Evolutionary conservation across 2,329 filamentous ascomycete species (phyloP).

Genomic region (Aspergillus ochraceoroseus): DNA sequence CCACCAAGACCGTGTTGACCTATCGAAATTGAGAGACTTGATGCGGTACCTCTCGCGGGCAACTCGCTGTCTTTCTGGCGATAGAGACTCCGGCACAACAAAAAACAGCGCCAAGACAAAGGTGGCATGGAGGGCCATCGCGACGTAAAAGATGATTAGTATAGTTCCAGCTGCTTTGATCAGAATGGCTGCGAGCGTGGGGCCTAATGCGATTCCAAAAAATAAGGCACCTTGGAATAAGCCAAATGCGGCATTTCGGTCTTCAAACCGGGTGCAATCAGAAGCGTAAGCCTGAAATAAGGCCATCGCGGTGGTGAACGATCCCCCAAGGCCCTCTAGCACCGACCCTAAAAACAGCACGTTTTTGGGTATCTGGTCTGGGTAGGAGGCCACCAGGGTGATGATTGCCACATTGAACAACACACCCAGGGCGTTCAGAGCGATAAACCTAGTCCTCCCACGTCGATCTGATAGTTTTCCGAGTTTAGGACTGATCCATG

Average conservation of each 20-base stretch:
- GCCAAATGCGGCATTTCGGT: conserved; percentile 76
- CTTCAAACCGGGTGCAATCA: conserved; percentile 77
- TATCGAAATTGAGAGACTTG: conserved; percentile 35
- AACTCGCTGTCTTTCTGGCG: conserved; percentile 62
- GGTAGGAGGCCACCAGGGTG: conserved; percentile 70
- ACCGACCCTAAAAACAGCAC: conserved; percentile 72
- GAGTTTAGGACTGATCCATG: conserved; percentile 74
- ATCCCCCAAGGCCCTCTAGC: conserved; percentile 79
- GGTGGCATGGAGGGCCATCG: conserved; percentile 63
- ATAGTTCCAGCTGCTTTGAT: conserved; percentile 70
- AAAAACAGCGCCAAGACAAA: conserved; percentile 70
- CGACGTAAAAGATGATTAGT: conserved; percentile 78
- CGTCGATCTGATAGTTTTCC: conserved; percentile 82
- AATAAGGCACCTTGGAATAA: conserved; percentile 89
- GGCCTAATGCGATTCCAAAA: conserved; percentile 80
- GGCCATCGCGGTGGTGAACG: conserved; percentile 77
- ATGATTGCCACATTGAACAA: conserved; percentile 70
- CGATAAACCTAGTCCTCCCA: conserved; percentile 70
- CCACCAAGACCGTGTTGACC: conserved; percentile 21
- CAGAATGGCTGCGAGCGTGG: conserved; percentile 72
- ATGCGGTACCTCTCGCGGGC: conserved; percentile 64
- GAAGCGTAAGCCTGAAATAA: conserved; percentile 80
- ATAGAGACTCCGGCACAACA: conserved; percentile 78
- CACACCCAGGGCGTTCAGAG: conserved; percentile 68
- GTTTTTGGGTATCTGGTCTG: conserved; percentile 67